These are phyloP conservation scores for Candida cerambycidarum DNA, from an alignment of 805 yeast species.

Conservation along the genomic window DNA sequence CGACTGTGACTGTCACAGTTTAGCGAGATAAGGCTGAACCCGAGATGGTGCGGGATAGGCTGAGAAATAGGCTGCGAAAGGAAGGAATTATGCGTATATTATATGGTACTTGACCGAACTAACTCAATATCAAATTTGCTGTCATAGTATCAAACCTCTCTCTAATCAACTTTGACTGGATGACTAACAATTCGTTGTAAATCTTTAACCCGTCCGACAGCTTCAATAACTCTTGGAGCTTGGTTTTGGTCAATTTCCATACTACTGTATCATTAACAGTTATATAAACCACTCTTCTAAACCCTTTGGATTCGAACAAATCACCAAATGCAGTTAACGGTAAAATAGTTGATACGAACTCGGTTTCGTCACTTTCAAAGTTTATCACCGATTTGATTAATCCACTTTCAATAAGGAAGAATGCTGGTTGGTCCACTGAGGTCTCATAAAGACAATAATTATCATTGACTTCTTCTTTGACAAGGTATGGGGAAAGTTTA, in stretches of 20 bases:
- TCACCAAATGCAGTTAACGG: slow-evolving; percentile 81
- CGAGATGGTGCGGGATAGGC: background rate
- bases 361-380: slow-evolving; percentile 39
- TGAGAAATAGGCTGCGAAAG: background rate
- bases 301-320: slow-evolving; percentile 27
- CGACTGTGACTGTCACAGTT: background rate
- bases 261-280: slow-evolving; percentile 63
- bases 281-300: slow-evolving; percentile 46
- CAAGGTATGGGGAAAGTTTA: slow-evolving; percentile 53
- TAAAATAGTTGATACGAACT: slow-evolving; percentile 47
- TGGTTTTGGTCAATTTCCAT: slow-evolving; percentile 61
- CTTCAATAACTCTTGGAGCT: slow-evolving; percentile 45
- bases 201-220: slow-evolving; percentile 48
- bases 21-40: background rate
- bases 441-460: slow-evolving; percentile 50
- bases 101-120: background rate
- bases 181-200: slow-evolving; percentile 61
- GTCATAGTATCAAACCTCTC: slow-evolving; percentile 74
- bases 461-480: slow-evolving; percentile 46
- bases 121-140: slow-evolving; percentile 55
- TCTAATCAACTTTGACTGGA: slow-evolving; percentile 61
- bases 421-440: slow-evolving; percentile 45
- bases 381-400: slow-evolving; percentile 36
- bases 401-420: slow-evolving; percentile 56
- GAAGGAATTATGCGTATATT: background rate